Evolutionary conservation across 345 rosid genomes (phyloP).

Genomic region (Microthlaspi erraticum): DNA sequence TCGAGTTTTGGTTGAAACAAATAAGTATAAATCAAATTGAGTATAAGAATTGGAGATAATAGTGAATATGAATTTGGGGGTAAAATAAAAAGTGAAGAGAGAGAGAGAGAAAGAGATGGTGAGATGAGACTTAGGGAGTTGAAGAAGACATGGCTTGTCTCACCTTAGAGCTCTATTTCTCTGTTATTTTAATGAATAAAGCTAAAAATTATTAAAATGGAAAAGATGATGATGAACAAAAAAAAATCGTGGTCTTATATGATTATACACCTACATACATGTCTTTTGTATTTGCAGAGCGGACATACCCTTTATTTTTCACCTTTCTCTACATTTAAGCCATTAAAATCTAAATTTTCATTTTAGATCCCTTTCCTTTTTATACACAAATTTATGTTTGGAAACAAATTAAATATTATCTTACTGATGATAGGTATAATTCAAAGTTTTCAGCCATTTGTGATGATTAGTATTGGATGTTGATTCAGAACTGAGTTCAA

Average conservation of each 20-base stretch:
- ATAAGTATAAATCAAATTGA: not conserved
- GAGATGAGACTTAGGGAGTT: constrained; percentile 51
- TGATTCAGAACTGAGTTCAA: not conserved
- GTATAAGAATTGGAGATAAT: constrained; percentile 31
- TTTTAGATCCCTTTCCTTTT: not conserved
- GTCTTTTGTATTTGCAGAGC: constrained; percentile 8
- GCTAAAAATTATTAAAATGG: constrained; percentile 16
- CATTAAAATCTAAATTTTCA: not conserved
- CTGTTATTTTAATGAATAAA: constrained; percentile 40
- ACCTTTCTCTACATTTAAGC: not conserved
- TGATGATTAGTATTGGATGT: not conserved
- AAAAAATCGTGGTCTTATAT: not conserved
- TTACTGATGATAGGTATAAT: too few relatives aligned
- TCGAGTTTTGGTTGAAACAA: constrained; percentile 4
- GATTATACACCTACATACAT: constrained; percentile 12
- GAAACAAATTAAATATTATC: too few relatives aligned
- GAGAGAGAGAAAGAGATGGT: constrained; percentile 32
- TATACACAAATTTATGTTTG: too few relatives aligned
- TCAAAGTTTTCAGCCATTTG: too few relatives aligned
- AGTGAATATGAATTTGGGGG: constrained; percentile 44
- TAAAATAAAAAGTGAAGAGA: constrained; percentile 31
- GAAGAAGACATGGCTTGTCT: constrained; percentile 57
- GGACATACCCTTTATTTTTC: constrained; percentile 27
- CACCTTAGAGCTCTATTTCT: constrained; percentile 57
- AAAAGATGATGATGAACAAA: not conserved